phyloP scores from a whole-genome alignment of 306 rosid genomes.

The Macrotyloma uniflorum region DNA sequence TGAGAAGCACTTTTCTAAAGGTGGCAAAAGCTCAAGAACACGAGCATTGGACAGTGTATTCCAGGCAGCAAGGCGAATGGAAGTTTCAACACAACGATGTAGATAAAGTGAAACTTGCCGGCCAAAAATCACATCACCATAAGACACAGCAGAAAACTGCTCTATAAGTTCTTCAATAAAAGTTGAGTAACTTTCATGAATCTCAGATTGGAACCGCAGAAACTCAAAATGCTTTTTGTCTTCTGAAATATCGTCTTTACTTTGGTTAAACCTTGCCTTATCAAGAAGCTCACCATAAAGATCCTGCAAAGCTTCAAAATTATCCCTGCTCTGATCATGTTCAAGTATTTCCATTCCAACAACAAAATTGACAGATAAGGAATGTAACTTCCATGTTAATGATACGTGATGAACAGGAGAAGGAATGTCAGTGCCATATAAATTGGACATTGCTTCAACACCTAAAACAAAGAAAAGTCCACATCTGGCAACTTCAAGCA shows the following conservation, averaged over 20 bases:
- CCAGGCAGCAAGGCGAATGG: constrained; percentile 83
- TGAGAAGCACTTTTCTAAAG: constrained; percentile 70
- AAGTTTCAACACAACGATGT: constrained; percentile 74
- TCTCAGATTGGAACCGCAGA: constrained; percentile 73
- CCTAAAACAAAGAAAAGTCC: constrained; percentile 91
- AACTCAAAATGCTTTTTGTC: constrained; percentile 53
- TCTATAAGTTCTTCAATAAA: constrained; percentile 86
- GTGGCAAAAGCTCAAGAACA: constrained; percentile 93
- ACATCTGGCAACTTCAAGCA: constrained; percentile 71
- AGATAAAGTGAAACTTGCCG: constrained; percentile 92
- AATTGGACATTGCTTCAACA: constrained; percentile 74
- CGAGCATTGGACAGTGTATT: constrained; percentile 69
- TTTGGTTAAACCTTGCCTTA: constrained; percentile 48
- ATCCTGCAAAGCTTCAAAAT: constrained; percentile 85
- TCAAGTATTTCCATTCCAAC: constrained; percentile 82
- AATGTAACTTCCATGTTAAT: constrained; percentile 88
- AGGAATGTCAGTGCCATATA: constrained; percentile 50
- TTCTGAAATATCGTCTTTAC: constrained; percentile 28
- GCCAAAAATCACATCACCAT: constrained; percentile 79
- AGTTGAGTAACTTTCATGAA: constrained; percentile 73
- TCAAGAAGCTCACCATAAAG: constrained; percentile 79
- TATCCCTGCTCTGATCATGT: constrained; percentile 68
- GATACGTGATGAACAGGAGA: constrained; percentile 78
- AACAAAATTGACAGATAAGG: constrained; percentile 82
- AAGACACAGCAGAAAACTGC: constrained; percentile 86